Conservation (phyloP, 257 asterid genomes). For the Solanum peruvianum region DNA sequence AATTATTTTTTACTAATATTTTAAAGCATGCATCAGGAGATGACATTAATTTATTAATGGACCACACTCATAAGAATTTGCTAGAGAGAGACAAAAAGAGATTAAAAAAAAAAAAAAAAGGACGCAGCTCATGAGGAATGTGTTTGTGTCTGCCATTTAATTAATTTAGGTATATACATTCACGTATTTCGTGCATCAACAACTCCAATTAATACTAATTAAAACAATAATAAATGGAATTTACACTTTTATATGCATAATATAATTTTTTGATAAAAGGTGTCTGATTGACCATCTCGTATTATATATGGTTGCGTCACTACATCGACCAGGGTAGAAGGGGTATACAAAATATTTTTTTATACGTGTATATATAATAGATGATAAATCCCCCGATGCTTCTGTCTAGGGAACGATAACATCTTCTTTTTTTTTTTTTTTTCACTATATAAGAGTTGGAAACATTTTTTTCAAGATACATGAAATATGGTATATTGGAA, state of each 20-base stretch:
- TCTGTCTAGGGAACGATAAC: too few relatives aligned
- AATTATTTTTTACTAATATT: neutral
- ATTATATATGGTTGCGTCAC: neutral
- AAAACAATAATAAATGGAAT: neutral
- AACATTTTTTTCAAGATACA: too few relatives aligned
- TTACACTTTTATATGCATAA: neutral
- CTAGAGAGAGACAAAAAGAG: neutral
- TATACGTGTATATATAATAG: neutral
- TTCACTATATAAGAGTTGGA: neutral
- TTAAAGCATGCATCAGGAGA: neutral
- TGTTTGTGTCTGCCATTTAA: constrained; percentile 7
- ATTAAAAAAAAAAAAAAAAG: neutral
- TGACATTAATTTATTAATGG: neutral
- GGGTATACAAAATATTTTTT: neutral
- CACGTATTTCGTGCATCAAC: neutral
- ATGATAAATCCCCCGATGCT: neutral
- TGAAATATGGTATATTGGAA: neutral
- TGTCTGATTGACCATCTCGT: neutral
- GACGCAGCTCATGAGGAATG: constrained; percentile 6
- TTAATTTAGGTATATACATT: neutral
- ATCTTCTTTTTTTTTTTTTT: too few relatives aligned
- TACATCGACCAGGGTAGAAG: neutral
- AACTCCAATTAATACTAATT: neutral
- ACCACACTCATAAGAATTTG: neutral
- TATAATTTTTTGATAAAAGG: too few relatives aligned